Base-by-base conservation (phyloP, 2,329 filamentous ascomycete species). In the Pestalotiopsis sp. region DNA sequence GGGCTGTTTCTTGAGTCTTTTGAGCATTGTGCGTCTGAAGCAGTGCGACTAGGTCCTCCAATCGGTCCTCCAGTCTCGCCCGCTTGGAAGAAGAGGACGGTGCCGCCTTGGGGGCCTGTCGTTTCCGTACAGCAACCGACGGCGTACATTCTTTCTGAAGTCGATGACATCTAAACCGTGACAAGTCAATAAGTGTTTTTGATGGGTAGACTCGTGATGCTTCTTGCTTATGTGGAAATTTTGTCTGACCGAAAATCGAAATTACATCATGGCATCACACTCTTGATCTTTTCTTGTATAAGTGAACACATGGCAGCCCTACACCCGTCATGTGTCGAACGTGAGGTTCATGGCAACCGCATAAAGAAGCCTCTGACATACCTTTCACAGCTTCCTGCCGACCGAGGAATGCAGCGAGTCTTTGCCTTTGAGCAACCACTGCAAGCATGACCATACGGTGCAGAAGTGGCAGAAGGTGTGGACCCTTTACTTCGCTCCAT, bases 31-130 rank as follows among this genome's bases (percentile, higher is more conserved):
- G 72, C 13, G 76, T 71, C 62, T 76, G 75, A 11, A 82, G 74
- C 3, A 78, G 67, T 5, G 72, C 70, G 2, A 76, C 76, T 1
- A 78, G 68, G 17, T 75, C 73, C 23, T 78, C 77, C 1, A 78
- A 71, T 69, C 75, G 77, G 45, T 76, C 73, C 65, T 77, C 76
- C 9, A 77, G 67, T 7, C 72, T 69, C 1, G 71, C 70, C 27
- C 66, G 71, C 58, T 69, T 72, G n/a, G 57, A 73, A 0, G 69
- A 70, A 1, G 55, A 23, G 23, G 64, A 60, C 17, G 61, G 25
- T 14, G 27, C 12, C 3, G 70, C 69, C 49, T 71, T 74, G 45
- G 72, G 70, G 36, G 68, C 62, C 25, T 69, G 64, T 5, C 74
- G 73, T 64, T 72, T 77, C 20, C 62, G 60, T 4, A 69, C 61